Percentiles rank a stretch among this genome's conserved stretches.
These are phyloP conservation scores for Cryphonectria nitschkei DNA, from an alignment of 2,329 filamentous ascomycete species.

Conservation along the genomic window DNA sequence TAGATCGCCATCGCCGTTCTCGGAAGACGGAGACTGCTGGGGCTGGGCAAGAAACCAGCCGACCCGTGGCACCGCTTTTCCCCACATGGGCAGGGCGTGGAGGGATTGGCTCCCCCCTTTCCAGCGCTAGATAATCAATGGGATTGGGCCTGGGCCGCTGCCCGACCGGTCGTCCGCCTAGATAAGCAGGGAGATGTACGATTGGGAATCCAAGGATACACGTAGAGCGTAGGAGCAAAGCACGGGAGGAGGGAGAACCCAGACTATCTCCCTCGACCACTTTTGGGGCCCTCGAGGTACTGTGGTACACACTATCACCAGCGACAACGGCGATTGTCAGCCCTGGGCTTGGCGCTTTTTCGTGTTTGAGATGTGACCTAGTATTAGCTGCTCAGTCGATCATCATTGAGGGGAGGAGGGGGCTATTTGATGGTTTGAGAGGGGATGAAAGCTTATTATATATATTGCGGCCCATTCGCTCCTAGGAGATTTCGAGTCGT, in stretches of 20 bases:
- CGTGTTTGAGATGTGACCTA: background rate
- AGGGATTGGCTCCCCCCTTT: background rate
- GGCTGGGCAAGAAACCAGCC: background rate
- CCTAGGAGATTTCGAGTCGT: background rate
- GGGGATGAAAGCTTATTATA: background rate
- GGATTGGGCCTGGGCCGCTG: background rate
- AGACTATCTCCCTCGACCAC: too few species aligned
- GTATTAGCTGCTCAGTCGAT: background rate
- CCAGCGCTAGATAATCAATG: background rate
- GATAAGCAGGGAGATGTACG: slow-evolving; percentile 2
- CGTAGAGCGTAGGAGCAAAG: background rate
- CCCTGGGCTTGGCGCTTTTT: background rate
- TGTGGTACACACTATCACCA: background rate
- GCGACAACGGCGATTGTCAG: slow-evolving; percentile 3
- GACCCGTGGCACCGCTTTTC: background rate
- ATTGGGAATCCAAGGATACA: background rate
- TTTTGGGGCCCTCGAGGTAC: background rate
- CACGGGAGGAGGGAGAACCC: background rate
- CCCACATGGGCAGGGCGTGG: background rate
- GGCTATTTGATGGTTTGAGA: background rate
- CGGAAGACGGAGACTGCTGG: background rate
- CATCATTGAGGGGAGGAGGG: background rate
- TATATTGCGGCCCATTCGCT: background rate
- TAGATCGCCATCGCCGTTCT: slow-evolving; percentile 10
- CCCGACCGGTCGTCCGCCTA: background rate